Evolutionary conservation across 139 green algal genomes (phyloP), one percentile per base, ranked within the genome.

Genomic region (Auxenochlorella pyrenoidosa): DNA sequence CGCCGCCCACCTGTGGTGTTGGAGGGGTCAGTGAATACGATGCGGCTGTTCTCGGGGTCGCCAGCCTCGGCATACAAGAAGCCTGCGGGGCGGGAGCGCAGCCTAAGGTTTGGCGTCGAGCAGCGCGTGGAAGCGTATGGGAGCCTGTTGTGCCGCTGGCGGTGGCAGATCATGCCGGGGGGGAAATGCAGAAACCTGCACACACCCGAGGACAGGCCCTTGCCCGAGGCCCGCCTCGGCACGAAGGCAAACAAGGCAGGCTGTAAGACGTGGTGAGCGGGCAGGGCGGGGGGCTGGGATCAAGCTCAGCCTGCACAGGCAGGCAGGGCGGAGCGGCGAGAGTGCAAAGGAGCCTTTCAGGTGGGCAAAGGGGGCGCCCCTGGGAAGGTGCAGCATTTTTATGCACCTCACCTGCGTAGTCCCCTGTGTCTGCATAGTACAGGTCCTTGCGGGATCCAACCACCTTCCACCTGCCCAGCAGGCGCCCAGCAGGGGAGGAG

Each of bases 381-480:
- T n/a, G n/a, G n/a, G n/a, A n/a, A 28, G 22, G 22, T 28, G 59
- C 21, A 68, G 59, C 59, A 68, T 8, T 68, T 6, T 30, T 68
- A 8, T 8, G 63, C 1, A 30, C 24, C 63, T 36, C 63, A 71
- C 63, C 63, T 71, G 36, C 72, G 44, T 51, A 78, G 36, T 47
- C 4, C 36, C 72, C 72, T 24, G 72, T 54, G 72, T 40, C 72
- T 5, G 72, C 72, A 36, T 78, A 44, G 40, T 78, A 78, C 72
- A 78, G 32, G 72, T 78, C 72, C 72, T 78, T 78, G 72, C 72
- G 72, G 5, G 36, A 51, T 16, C 72, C 72, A 78, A 54, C 30
- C 72, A 78, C 72, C 36, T 26, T 47, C 72, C 72, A 78, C 19
- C 41, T 47, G 38, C 72, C 1, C 38, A 34, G 72, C 72, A 24